Evolutionary conservation across 139 green algal genomes (phyloP).

Genomic region (Ettlia oleoabundans): DNA sequence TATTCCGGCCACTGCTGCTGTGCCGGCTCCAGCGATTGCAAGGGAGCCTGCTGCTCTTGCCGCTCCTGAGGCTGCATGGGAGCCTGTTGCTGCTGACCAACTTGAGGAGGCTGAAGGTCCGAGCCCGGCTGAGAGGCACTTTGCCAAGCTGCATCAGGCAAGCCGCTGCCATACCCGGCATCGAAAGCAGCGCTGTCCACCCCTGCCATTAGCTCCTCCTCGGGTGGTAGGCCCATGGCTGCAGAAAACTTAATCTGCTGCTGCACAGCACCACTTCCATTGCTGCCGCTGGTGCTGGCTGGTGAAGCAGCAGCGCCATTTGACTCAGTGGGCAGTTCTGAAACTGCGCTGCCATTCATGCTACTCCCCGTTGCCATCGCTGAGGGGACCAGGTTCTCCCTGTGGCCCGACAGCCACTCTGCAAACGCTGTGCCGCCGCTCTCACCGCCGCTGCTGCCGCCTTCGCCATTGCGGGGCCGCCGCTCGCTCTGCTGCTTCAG

Average conservation of each 20-base stretch:
- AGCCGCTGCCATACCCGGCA: too few species aligned
- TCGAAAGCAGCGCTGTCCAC: not conserved
- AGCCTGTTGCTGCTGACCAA: not conserved
- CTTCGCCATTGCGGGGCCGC: too few species aligned
- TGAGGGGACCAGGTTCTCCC: not conserved
- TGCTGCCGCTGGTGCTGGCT: not conserved
- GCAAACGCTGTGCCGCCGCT: conserved; percentile 6
- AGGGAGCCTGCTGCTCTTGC: not conserved
- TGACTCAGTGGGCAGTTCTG: too few species aligned
- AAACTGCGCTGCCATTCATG: too few species aligned
- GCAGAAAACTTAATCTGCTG: conserved; percentile 34
- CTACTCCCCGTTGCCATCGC: too few species aligned
- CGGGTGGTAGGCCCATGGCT: conserved; percentile 5
- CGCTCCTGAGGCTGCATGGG: not conserved
- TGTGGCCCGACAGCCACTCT: conserved; percentile 32
- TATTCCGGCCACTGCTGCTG: conserved; percentile 1
- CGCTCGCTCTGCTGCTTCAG: conserved; percentile 29
- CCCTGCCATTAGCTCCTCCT: not conserved
- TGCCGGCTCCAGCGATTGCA: too few species aligned
- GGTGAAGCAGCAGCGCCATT: too few species aligned
- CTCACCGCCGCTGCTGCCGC: not conserved
- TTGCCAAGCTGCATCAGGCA: too few species aligned
- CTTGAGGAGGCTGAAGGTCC: too few species aligned
- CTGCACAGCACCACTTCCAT: conserved; percentile 1
- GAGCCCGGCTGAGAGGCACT: too few species aligned